Conservation (phyloP, 805 yeast species). For the Kuraishia cidri region DNA sequence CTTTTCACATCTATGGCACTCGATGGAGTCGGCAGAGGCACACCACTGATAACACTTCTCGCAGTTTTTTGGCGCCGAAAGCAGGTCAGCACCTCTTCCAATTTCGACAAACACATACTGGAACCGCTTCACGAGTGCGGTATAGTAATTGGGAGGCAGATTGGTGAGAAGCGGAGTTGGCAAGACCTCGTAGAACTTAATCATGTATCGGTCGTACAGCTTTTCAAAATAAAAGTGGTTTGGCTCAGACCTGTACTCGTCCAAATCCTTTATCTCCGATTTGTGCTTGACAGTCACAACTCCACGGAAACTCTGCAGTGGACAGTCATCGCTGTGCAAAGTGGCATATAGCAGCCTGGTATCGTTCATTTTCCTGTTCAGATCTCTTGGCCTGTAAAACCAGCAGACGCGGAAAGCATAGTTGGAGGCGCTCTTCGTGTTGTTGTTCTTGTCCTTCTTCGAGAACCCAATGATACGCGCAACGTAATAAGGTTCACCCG, state of each 20-base stretch:
- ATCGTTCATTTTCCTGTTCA: conserved; percentile 57
- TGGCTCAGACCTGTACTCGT: conserved; percentile 45
- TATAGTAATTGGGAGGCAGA: conserved; percentile 50
- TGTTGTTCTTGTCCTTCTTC: conserved; percentile 22
- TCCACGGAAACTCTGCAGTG: conserved; percentile 69
- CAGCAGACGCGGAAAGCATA: conserved; percentile 72
- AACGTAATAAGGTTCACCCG: conserved; percentile 89
- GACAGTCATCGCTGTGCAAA: conserved; percentile 80
- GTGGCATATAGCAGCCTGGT: conserved; percentile 76
- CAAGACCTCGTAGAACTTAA: conserved; percentile 70
- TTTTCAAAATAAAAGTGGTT: conserved; percentile 78
- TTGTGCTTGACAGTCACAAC: conserved; percentile 60
- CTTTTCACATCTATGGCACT: conserved; percentile 69
- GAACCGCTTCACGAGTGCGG: conserved; percentile 58
- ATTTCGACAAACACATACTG: conserved; percentile 69
- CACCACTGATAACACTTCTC: conserved; percentile 84
- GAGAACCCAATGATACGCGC: conserved; percentile 77
- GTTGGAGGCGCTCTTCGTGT: conserved; percentile 36
- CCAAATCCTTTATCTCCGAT: conserved; percentile 54
- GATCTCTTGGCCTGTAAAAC: conserved; percentile 86
- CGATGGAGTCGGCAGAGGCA: conserved; percentile 57
- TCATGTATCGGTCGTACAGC: conserved; percentile 79
- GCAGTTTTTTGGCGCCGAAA: conserved; percentile 61
- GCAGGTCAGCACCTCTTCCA: conserved; percentile 53
- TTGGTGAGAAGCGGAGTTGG: conserved; percentile 51